Conservation (phyloP, 2,329 filamentous ascomycete species). For the Lasiodiplodia sp. region DNA sequence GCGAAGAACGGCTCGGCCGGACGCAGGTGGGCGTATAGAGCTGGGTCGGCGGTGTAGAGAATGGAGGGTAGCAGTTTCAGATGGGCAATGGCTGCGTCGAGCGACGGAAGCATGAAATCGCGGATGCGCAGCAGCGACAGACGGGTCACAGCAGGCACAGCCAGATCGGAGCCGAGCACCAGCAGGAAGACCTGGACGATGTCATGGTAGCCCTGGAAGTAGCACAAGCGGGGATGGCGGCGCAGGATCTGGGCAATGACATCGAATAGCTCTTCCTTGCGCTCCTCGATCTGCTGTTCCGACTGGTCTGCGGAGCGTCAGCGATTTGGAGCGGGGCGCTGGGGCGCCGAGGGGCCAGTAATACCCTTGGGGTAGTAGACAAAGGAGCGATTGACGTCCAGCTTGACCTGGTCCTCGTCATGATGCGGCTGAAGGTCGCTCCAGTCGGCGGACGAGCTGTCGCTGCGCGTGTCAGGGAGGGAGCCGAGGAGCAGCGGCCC, state of each 20-base stretch:
- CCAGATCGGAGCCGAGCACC: conserved; percentile 72
- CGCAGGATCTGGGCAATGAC: conserved; percentile 85
- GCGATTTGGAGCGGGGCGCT: conserved; percentile 26
- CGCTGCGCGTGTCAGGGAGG: conserved; percentile 1
- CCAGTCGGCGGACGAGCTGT: conserved; percentile 53
- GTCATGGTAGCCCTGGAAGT: conserved; percentile 99
- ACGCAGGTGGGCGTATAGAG: conserved; percentile 77
- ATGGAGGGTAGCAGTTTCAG: conserved; percentile 88
- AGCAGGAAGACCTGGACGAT: conserved; percentile 95
- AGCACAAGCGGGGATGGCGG: conserved; percentile 81
- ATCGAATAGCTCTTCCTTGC: conserved; percentile 78
- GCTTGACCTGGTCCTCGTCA: conserved; percentile 88
- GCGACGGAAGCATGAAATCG: conserved; percentile 94
- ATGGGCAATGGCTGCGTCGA: conserved; percentile 81
- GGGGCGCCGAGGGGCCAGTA: conserved; percentile 37
- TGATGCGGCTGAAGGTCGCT: conserved; percentile 73
- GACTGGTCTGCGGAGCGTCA: conserved; percentile 65
- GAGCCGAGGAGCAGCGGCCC: conserved; percentile 67
- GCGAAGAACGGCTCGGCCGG: conserved; percentile 89
- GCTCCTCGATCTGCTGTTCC: conserved; percentile 70
- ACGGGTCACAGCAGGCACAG: conserved; percentile 72
- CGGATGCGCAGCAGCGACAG: conserved; percentile 89
- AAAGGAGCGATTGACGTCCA: conserved; percentile 96
- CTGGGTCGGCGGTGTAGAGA: conserved; percentile 73
- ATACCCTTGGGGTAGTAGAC: conserved; percentile 90